Evolutionary conservation across 75 land plant species (phyloP), one percentile per base, ranked within the genome.

Genomic region (Picea sitchensis): DNA sequence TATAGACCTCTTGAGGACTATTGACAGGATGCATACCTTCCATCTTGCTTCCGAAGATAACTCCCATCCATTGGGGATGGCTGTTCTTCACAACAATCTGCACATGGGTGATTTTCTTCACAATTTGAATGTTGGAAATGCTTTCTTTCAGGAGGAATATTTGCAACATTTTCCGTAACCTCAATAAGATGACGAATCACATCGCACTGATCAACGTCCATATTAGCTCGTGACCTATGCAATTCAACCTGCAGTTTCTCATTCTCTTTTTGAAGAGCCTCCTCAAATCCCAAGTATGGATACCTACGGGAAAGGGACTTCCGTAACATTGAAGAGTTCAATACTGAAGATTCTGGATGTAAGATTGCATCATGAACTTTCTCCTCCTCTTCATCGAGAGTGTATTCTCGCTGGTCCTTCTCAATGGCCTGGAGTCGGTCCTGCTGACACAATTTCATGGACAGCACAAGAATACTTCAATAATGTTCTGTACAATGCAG

Each of bases 111-210:
- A 62, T 47, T 62, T 3, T 15, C 30, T 78, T 84, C 62, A 77
- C 83, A 82, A 75, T 63, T 80, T 21, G 87, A 78, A 61, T 30
- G 61, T 32, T 83, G 79, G 13, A 36, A 17, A 3, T 83, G 68
- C 73, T 23, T 56, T 44, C 83, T 82, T 30, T 84, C 90, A 26
- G 87, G 76, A 32, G 83, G 57, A 59, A 81, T 36, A 81, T 58
- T 57, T 30, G 86, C 85, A 26, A 85, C 90, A 61, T 78, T 80
- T 80, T 96, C 94, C 20, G 99, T 94, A 23, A 96, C 91, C n/a
- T 86, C 93, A 72, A 96, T 76, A 64, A 96, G 86, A 76, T 85
- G 99, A 67, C 88, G 89, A 71, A 96, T 96, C 30, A 96, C 99
- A 79, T 96, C 88, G 77, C 89, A 90, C 44, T 94, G 87, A 67